These are phyloP conservation scores for Macrolepiota albuminosa DNA, from an alignment of 768 basidiomycete species.

Conservation along the genomic window DNA sequence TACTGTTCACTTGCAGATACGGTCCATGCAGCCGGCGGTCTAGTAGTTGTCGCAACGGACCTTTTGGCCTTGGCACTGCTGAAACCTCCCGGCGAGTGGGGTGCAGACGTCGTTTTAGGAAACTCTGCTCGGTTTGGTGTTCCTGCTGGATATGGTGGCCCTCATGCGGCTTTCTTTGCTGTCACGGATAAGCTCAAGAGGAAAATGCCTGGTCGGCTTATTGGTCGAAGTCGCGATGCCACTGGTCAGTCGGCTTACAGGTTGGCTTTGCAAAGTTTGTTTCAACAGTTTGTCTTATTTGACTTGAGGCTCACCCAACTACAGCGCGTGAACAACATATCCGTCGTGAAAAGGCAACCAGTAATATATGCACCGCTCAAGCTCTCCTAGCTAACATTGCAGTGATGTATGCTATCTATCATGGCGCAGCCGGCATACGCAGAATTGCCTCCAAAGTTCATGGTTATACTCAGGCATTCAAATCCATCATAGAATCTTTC, in stretches of 20 bases:
- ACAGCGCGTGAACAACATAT: slow-evolving; percentile 95
- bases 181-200: slow-evolving; percentile 89
- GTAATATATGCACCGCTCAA: slow-evolving; percentile 97
- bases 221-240: slow-evolving; percentile 84
- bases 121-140: slow-evolving; percentile 97
- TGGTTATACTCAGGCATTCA: slow-evolving; percentile 75
- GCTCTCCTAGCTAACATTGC: slow-evolving; percentile 99
- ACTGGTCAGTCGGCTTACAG: slow-evolving; percentile 87
- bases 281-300: neutral
- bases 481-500: slow-evolving; percentile 55
- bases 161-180: slow-evolving; percentile 97
- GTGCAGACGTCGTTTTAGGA: slow-evolving; percentile 92
- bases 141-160: slow-evolving; percentile 94
- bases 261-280: slow-evolving; percentile 89
- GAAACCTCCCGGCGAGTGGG: slow-evolving; percentile 98
- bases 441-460: slow-evolving; percentile 92
- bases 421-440: slow-evolving; percentile 82
- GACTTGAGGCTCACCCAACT: neutral
- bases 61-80: slow-evolving; percentile 89
- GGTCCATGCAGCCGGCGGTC: slow-evolving; percentile 71
- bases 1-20: slow-evolving; percentile 59
- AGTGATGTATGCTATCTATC: slow-evolving; percentile 97
- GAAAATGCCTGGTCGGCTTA: slow-evolving; percentile 97
- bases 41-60: slow-evolving; percentile 88
- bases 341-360: slow-evolving; percentile 95